Evolutionary conservation across 345 rosid genomes (phyloP).

Genomic region (Lepidium didymum): DNA sequence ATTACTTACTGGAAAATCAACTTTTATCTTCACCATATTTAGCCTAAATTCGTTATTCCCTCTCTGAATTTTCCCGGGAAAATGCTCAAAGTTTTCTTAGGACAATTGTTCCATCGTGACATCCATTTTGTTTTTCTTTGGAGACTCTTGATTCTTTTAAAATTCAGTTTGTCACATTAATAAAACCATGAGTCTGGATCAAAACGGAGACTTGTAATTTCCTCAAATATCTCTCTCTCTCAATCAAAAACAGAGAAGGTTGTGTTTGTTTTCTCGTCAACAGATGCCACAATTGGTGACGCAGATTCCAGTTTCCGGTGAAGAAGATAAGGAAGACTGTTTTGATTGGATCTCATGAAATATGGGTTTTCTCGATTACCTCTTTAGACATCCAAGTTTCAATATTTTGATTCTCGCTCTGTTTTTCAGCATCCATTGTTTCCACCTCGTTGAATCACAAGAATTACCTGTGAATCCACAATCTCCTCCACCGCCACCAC

Average conservation of each 20-base stretch:
- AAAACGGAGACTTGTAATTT: not conserved
- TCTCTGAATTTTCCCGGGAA: not conserved
- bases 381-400: not conserved
- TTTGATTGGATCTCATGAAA: not conserved
- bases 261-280: not conserved
- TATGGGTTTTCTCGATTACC: not conserved
- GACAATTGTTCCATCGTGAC: not conserved
- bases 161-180: not conserved
- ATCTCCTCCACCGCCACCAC: not conserved
- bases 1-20: not conserved
- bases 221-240: not conserved
- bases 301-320: not conserved
- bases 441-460: constrained; percentile 31
- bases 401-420: constrained; percentile 19
- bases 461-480: not conserved
- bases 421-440: constrained; percentile 15
- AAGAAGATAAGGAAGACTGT: not conserved
- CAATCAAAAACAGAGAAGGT: not conserved
- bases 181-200: not conserved
- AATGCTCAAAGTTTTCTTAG: not conserved
- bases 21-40: not conserved
- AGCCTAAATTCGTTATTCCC: constrained; percentile 1
- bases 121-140: not conserved
- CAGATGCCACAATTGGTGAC: constrained; percentile 3
- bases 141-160: not conserved